These are phyloP conservation scores for Vaucheria bursata DNA, from an alignment of 352 stramenopile species.

Conservation along the genomic window DNA sequence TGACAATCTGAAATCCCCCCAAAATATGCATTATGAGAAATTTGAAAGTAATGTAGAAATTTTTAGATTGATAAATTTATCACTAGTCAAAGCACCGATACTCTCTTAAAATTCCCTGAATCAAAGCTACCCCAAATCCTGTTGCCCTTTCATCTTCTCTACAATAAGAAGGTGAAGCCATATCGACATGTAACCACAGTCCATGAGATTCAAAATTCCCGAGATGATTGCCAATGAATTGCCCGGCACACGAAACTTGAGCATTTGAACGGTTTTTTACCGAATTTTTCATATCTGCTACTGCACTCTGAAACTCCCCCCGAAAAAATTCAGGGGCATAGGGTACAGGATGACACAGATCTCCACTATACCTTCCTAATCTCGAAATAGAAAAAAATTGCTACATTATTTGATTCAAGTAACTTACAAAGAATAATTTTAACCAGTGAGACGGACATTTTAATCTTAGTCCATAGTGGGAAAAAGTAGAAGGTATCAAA, in stretches of 20 bases:
- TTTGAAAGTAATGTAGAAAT: too few species aligned
- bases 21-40: too few species aligned
- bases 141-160: constrained; percentile 58
- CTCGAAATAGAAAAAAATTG: too few species aligned
- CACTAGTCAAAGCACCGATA: too few species aligned
- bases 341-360: constrained; percentile 79
- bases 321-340: constrained; percentile 85
- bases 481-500: too few species aligned
- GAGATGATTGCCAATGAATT: constrained; percentile 89
- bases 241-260: constrained; percentile 79
- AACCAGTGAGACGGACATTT: too few species aligned
- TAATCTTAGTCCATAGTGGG: too few species aligned
- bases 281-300: constrained; percentile 95
- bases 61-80: too few species aligned
- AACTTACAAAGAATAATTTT: too few species aligned
- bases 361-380: constrained; percentile 71
- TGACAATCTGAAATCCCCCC: too few species aligned
- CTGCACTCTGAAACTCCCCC: constrained; percentile 69
- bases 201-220: constrained; percentile 52
- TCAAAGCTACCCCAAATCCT: constrained; percentile 84
- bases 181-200: constrained; percentile 88
- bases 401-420: too few species aligned
- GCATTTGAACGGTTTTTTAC: constrained; percentile 49
- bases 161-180: constrained; percentile 68
- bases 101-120: too few species aligned